These are phyloP conservation scores for Beauveria scarabaeidicola DNA, from an alignment of 2,329 filamentous ascomycete species.

Conservation along the genomic window DNA sequence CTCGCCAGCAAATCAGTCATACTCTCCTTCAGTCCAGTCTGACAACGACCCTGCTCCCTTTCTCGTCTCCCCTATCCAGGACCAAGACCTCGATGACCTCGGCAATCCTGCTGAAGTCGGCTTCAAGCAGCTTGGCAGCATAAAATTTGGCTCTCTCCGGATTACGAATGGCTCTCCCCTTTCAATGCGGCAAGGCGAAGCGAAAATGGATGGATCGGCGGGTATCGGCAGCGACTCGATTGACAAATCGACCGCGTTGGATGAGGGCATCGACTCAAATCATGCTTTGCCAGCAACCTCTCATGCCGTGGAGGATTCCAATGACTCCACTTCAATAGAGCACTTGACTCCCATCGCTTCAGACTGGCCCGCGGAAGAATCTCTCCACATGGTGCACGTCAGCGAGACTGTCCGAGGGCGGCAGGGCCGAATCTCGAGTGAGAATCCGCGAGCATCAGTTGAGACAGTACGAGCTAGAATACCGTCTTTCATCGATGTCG, in stretches of 20 bases:
- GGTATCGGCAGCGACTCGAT: not conserved
- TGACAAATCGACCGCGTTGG: not conserved
- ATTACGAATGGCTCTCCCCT: slow-evolving; percentile 53
- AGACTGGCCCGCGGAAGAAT: slow-evolving; percentile 12
- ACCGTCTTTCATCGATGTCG: not conserved
- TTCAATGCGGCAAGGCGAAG: slow-evolving; percentile 30
- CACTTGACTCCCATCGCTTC: not conserved
- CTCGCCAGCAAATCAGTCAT: not conserved
- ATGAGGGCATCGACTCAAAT: not conserved
- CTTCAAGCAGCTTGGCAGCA: slow-evolving; percentile 53
- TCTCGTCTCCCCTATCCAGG: not conserved
- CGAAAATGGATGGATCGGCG: slow-evolving; percentile 7
- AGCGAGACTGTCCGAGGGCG: not conserved
- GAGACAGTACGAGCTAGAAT: not conserved
- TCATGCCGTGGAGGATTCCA: too few species aligned
- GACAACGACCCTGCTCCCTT: not conserved
- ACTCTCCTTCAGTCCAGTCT: not conserved
- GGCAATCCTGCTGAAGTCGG: slow-evolving; percentile 44
- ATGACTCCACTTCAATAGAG: not conserved
- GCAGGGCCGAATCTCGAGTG: not conserved
- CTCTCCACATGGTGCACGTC: not conserved
- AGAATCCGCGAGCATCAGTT: not conserved
- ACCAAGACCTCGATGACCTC: slow-evolving; percentile 10
- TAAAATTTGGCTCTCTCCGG: slow-evolving; percentile 53
- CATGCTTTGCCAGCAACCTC: slow-evolving; percentile 9